Conservation (phyloP, 2,329 filamentous ascomycete species). For the Xylariaceae sp. region DNA sequence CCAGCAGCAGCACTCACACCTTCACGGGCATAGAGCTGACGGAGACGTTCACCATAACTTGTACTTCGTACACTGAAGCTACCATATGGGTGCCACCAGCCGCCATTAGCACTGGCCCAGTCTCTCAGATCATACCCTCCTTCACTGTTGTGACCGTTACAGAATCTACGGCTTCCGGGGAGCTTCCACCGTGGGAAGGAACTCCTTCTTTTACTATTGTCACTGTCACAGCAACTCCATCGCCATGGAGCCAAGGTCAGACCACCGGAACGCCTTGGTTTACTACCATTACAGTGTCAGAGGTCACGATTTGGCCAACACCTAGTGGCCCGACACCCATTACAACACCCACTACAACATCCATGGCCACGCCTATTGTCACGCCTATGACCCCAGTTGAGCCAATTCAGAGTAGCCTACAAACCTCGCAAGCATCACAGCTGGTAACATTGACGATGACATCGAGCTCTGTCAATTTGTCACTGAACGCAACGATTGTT, state of each 20-base stretch:
- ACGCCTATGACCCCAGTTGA: too few species aligned
- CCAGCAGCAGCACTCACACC: constrained; percentile 5
- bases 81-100: constrained; percentile 9
- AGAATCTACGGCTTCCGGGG: constrained; percentile 1
- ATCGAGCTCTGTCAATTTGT: constrained; percentile 17
- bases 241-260: background rate
- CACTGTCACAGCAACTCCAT: constrained; percentile 15
- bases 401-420: constrained; percentile 3
- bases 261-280: constrained; percentile 2
- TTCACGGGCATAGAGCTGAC: constrained; percentile 8
- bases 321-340: background rate
- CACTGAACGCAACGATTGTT: constrained; percentile 17
- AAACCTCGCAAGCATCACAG: background rate
- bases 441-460: constrained; percentile 17
- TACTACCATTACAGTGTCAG: constrained; percentile 17
- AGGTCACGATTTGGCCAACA: constrained; percentile 16
- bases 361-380: too few species aligned
- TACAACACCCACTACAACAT: too few species aligned
- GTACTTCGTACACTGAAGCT: constrained; percentile 14
- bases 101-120: background rate
- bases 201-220: constrained; percentile 10
- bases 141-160: constrained; percentile 15
- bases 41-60: constrained; percentile 15
- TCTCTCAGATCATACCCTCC: background rate
- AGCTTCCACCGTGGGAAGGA: background rate